A percentile compares a stretch with the other conserved stretches of the same genome.
Conservation (phyloP, 164 flowering plant species). For the Chimonanthus praecox region DNA sequence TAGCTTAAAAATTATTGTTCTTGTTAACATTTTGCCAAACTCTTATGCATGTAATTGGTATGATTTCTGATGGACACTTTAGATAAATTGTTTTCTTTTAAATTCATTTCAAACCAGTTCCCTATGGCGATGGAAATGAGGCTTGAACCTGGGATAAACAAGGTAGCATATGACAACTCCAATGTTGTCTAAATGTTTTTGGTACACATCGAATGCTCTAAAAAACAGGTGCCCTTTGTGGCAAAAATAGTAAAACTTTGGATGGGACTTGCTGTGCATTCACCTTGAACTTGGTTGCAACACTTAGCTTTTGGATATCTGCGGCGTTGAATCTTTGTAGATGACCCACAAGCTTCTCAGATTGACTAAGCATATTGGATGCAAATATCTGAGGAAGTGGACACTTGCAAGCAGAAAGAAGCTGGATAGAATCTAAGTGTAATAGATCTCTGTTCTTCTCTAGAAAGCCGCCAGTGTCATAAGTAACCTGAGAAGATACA, state of each 20-base stretch:
- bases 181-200: too few species aligned
- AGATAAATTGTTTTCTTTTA: too few species aligned
- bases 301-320: constrained; percentile 92
- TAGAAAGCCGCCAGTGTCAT: constrained; percentile 88
- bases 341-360: constrained; percentile 79
- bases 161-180: too few species aligned
- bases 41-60: too few species aligned
- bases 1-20: too few species aligned
- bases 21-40: too few species aligned
- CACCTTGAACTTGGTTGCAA: constrained; percentile 95
- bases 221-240: background rate
- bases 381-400: constrained; percentile 90
- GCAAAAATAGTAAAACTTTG: background rate
- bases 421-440: constrained; percentile 83
- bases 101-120: too few species aligned
- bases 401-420: constrained; percentile 76
- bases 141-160: too few species aligned
- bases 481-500: constrained; percentile 61
- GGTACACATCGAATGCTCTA: background rate
- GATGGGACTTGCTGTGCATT: background rate
- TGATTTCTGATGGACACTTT: too few species aligned
- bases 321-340: constrained; percentile 82
- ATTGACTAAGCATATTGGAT: constrained; percentile 65
- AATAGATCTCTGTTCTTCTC: constrained; percentile 94
- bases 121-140: too few species aligned